Evolutionary conservation across 768 basidiomycete genomes (phyloP), one percentile per base, ranked within the genome.

Genomic region (Boletus subparvulus): DNA sequence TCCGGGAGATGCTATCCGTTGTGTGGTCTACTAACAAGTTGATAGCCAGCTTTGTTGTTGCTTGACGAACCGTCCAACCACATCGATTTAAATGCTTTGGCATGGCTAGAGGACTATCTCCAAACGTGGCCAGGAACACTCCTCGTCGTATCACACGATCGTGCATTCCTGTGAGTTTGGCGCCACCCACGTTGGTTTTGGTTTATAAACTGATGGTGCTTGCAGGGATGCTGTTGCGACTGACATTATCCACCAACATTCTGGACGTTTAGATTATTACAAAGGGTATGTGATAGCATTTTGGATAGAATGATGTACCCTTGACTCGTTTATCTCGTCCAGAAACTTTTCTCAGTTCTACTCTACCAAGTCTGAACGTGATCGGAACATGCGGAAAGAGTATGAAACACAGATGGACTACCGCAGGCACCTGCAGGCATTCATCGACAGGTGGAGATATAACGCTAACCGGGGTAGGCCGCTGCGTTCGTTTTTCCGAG

Each of bases 341-440:
- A 92, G 90, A 55, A 98, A 98, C 76, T 99, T 98, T 74, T 87
- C 91, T 1, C 95, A 98, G 71, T 98, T 99, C 81, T 98, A 99
- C 70, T 95, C 96, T 2, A 98, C 96, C 21, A 98, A 98, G 75
- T 91, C 89, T 5, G 97, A 98, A 68, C 88, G 97, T 28, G 90
- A 94, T 64, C 85, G 86, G 56, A 94, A 94, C 67, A 75, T 95
- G 73, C 85, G 84, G 41, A 94, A 94, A 74, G 96, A 98, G 72
- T 99, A 98, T 72, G 96, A 98, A 35, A 79, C 93, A 0, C 97
- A 99, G 73, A 86, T 97, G 83, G 88, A 90, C 11, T 98, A 98
- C 70, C 83, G 97, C 53, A 90, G 90, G 65, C 93, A 97, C 76
- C 75, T 98, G 32, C 96, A 98, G 69, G 94, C 96, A 0, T 99